A percentile compares a stretch with the other conserved stretches of the same genome.
These are phyloP conservation scores for Populus deltoides DNA, from an alignment of 345 rosid genomes.

Conservation along the genomic window DNA sequence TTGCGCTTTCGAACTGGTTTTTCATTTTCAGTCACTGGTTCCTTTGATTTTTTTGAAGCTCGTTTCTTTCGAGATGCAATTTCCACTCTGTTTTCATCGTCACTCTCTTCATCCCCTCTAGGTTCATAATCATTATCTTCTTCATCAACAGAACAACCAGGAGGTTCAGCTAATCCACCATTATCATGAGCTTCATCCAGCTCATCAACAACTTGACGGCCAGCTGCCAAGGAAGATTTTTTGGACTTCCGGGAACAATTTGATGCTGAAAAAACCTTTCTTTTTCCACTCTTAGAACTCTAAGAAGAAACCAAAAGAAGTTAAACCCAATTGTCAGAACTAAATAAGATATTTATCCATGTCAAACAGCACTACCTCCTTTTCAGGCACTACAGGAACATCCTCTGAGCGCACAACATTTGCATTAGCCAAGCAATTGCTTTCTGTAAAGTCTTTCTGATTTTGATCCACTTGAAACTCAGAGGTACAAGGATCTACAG, in stretches of 20 bases:
- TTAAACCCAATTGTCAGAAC: background rate
- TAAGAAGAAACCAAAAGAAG: slow-evolving; percentile 7
- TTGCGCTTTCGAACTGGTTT: slow-evolving; percentile 38
- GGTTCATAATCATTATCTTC: slow-evolving; percentile 25
- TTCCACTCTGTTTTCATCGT: slow-evolving; percentile 24
- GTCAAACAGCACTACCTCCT: slow-evolving; percentile 35
- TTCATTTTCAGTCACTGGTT: slow-evolving; percentile 29
- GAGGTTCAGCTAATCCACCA: slow-evolving; percentile 24
- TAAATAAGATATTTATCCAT: background rate
- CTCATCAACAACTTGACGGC: slow-evolving; percentile 33
- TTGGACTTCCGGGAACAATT: slow-evolving; percentile 16
- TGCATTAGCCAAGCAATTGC: slow-evolving; percentile 12
- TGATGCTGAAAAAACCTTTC: slow-evolving; percentile 18
- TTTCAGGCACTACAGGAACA: slow-evolving; percentile 27
- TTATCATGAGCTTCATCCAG: slow-evolving; percentile 32
- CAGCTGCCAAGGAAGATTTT: slow-evolving; percentile 12
- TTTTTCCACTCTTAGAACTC: slow-evolving; percentile 19
- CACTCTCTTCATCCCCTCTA: slow-evolving; percentile 14
- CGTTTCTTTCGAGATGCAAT: slow-evolving; percentile 28
- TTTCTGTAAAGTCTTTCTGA: slow-evolving; percentile 18
- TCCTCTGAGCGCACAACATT: slow-evolving; percentile 24
- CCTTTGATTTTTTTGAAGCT: slow-evolving; percentile 36
- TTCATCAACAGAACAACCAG: slow-evolving; percentile 23
- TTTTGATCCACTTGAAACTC: slow-evolving; percentile 30
- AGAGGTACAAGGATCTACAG: slow-evolving; percentile 19